Percentiles rank a stretch among this genome's conserved stretches.
These are phyloP conservation scores for Cerioporus squamosus DNA, from an alignment of 1,284 basidiomycete species.

Conservation along the genomic window DNA sequence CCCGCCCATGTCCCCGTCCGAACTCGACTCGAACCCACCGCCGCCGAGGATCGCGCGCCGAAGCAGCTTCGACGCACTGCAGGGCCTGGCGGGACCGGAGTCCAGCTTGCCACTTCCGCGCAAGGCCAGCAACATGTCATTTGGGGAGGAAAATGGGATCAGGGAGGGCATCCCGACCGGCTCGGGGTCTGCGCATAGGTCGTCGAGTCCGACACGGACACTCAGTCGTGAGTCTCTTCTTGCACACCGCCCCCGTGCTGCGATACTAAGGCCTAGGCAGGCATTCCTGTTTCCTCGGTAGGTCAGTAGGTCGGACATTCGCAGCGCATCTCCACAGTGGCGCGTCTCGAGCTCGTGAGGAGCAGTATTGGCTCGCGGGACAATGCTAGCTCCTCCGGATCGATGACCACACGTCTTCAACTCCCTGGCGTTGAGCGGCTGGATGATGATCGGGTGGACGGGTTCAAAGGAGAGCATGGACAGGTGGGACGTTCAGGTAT, in stretches of 20 bases:
- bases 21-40: conserved; percentile 34
- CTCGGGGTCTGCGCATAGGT: conserved; percentile 50
- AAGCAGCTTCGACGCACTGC: conserved; percentile 73
- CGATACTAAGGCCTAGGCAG: conserved; percentile 41
- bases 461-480: background rate
- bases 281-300: conserved; percentile 81
- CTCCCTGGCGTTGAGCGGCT: too few relatives aligned
- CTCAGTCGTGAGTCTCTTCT: conserved; percentile 68
- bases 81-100: conserved; percentile 72
- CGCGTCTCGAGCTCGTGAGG: too few relatives aligned
- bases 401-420: too few relatives aligned
- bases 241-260: conserved; percentile 13
- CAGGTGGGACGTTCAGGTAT: background rate
- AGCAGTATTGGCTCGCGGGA: too few relatives aligned
- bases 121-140: conserved; percentile 43
- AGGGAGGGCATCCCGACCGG: conserved; percentile 69
- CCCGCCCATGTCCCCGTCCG: conserved; percentile 40
- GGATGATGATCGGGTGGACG: too few relatives aligned
- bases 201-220: conserved; percentile 74
- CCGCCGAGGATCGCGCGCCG: conserved; percentile 55
- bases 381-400: too few relatives aligned
- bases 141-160: conserved; percentile 56
- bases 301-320: conserved; percentile 45
- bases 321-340: background rate
- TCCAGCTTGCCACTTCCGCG: conserved; percentile 71